phyloP scores from a whole-genome alignment of 176 grass and related monocot genomes.

The Oryza glumipatula region DNA sequence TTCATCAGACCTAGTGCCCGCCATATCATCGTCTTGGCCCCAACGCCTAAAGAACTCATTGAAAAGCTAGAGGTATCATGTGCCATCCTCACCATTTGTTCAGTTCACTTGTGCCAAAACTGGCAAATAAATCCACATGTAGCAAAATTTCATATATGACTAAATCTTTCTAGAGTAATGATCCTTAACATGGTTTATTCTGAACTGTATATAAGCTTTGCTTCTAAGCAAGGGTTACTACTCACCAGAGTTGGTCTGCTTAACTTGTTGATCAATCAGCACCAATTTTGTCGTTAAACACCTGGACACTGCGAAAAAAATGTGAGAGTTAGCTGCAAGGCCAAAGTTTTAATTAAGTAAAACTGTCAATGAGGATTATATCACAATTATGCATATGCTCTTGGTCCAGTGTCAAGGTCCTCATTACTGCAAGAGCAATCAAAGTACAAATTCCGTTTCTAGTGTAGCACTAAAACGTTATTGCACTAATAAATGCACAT shows the following conservation, averaged over 20 bases:
- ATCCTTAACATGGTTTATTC: slow-evolving; percentile 9
- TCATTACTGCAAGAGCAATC: not conserved
- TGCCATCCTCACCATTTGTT: not conserved
- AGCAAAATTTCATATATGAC: not conserved
- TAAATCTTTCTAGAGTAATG: not conserved
- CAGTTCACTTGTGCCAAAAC: not conserved
- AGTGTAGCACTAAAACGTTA: not conserved
- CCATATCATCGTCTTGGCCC: slow-evolving; percentile 47
- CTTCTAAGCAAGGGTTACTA: slow-evolving; percentile 32
- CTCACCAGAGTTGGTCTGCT: not conserved
- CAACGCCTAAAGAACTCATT: slow-evolving; percentile 40
- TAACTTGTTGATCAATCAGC: slow-evolving; percentile 2
- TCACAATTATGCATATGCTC: slow-evolving; percentile 5
- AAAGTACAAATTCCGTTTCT: slow-evolving; percentile 4
- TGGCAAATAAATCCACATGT: not conserved
- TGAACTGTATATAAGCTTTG: not conserved
- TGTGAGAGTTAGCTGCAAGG: not conserved
- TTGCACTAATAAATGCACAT: slow-evolving; percentile 9
- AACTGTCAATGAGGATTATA: not conserved
- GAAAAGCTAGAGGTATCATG: slow-evolving; percentile 44
- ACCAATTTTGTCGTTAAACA: not conserved
- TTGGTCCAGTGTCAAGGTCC: slow-evolving; percentile 25
- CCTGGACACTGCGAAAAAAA: not conserved
- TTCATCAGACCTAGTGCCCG: slow-evolving; percentile 48
- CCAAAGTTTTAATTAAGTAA: not conserved